A percentile compares a stretch with the other conserved stretches of the same genome.
These are phyloP conservation scores for Kwoniella bestiolae DNA, from an alignment of 768 basidiomycete genomes.

Conservation along the genomic window DNA sequence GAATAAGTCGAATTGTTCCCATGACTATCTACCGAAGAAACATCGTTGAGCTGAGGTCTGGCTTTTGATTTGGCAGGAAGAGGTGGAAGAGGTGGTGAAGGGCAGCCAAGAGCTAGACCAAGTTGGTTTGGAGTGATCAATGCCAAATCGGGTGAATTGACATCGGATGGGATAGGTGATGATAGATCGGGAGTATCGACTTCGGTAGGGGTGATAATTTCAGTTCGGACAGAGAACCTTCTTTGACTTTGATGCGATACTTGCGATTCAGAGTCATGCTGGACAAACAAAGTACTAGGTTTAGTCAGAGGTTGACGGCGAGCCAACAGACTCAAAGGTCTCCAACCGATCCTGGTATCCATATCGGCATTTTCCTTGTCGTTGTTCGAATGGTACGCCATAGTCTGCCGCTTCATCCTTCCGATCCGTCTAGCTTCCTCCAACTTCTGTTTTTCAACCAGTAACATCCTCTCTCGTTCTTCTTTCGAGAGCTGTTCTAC, in stretches of 20 bases:
- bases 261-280: slow-evolving; percentile 1
- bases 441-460: slow-evolving; percentile 24
- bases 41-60: not conserved
- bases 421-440: slow-evolving; percentile 35
- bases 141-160: slow-evolving; percentile 23
- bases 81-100: slow-evolving; percentile 9
- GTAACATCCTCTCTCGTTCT: slow-evolving; percentile 20
- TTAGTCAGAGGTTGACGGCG: slow-evolving; percentile 10
- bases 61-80: not conserved
- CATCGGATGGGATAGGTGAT: slow-evolving; percentile 15
- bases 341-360: slow-evolving; percentile 17
- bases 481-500: slow-evolving; percentile 11
- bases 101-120: slow-evolving; percentile 15
- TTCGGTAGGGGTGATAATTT: slow-evolving; percentile 7
- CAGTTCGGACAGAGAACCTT: not conserved
- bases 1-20: slow-evolving; percentile 38
- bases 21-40: not conserved
- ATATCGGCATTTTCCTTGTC: slow-evolving; percentile 6
- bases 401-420: slow-evolving; percentile 29
- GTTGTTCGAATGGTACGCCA: slow-evolving; percentile 7
- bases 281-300: not conserved
- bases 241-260: slow-evolving; percentile 1
- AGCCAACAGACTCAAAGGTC: slow-evolving; percentile 33
- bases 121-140: slow-evolving; percentile 20
- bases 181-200: slow-evolving; percentile 4